Percentiles rank a stretch among this genome's conserved stretches.
These are phyloP conservation scores for Penicillium sp. DNA, from an alignment of 2,329 filamentous ascomycete species.

Conservation along the genomic window DNA sequence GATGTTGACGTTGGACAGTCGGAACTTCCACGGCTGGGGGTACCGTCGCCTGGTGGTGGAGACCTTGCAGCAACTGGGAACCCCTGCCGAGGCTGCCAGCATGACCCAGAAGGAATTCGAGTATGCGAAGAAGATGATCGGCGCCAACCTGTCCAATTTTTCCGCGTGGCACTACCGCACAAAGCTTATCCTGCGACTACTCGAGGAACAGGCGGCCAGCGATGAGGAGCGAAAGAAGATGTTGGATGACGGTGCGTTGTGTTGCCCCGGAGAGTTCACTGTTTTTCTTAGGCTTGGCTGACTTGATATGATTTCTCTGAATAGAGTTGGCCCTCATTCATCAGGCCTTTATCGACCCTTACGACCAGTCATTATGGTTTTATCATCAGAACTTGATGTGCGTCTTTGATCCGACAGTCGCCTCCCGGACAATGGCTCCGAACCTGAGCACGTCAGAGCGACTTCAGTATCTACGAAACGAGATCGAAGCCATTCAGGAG, in stretches of 20 bases:
- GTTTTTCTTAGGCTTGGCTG: not conserved
- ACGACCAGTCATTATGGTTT: slow-evolving; percentile 96
- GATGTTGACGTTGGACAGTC: slow-evolving; percentile 81
- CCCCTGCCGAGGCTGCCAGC: slow-evolving; percentile 48
- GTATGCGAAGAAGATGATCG: slow-evolving; percentile 89
- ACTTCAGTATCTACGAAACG: slow-evolving; percentile 64
- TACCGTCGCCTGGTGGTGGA: slow-evolving; percentile 79
- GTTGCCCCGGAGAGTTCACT: not conserved
- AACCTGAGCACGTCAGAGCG: slow-evolving; percentile 64
- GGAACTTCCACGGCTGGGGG: slow-evolving; percentile 97
- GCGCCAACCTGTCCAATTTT: slow-evolving; percentile 86
- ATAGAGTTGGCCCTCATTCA: slow-evolving; percentile 74
- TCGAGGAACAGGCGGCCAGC: slow-evolving; percentile 70
- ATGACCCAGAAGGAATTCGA: slow-evolving; percentile 80
- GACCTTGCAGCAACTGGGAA: slow-evolving; percentile 65
- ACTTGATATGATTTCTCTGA: not conserved
- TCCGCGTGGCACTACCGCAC: slow-evolving; percentile 94
- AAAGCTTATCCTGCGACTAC: slow-evolving; percentile 74
- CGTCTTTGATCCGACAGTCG: slow-evolving; percentile 58
- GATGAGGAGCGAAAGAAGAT: slow-evolving; percentile 66
- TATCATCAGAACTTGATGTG: slow-evolving; percentile 88
- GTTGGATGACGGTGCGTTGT: slow-evolving; percentile 65
- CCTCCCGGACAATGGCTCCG: slow-evolving; percentile 63
- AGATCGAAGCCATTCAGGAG: slow-evolving; percentile 73
- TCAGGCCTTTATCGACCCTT: slow-evolving; percentile 81